Base-by-base conservation (phyloP, 495 filamentous ascomycete species). In the Cercophora scortea region DNA sequence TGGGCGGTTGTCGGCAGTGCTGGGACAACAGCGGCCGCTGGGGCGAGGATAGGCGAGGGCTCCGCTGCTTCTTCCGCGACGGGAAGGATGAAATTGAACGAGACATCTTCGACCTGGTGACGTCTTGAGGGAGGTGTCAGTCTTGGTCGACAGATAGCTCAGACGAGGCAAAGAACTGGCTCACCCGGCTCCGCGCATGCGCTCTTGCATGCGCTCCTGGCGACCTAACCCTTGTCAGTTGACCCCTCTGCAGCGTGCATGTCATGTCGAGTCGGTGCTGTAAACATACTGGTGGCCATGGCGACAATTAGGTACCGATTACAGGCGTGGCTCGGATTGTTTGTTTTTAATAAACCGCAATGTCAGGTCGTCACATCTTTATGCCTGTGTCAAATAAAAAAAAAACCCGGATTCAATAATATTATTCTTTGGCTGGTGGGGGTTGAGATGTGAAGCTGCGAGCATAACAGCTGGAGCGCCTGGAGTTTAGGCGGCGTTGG, bases 181-280 rank as follows among this genome's bases (percentile, higher is more conserved):
- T 49, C 68, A 76, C 72, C 65, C 66, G 45, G 74, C 74, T 25
- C 73, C 74, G 53, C 74, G 72, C 67, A 77, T 74, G 65, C 74
- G 74, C 60, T 74, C 68, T 52, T 68, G 68, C 67, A 76, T 68
- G 54, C 74, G 74, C 61, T 75, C 74, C 58, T 74, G 66, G 62
- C 74, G 25, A 25, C 25, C 25, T 25, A 25, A 25, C 25, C 25
- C 25, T 25, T 25, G 25, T 25, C 25, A 25, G 25, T 25, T 25
- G 25, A 5, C 25, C n/a, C 25, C 25, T 25, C 25, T 25, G 25
- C n/a, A n/a, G 25, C 25, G 25, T 25, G 25, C 25, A 25, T 25
- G 5, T 15, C 44, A 34, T 38, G 36, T 38, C 13, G 10, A 38
- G 36, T 38, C 36, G 36, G 36, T 38, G 13, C 9, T 38, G 36